Evolutionary conservation across 2,329 filamentous ascomycete genomes (phyloP), one percentile per base, ranked within the genome.

Genomic region (Aspergillus carbonarius): DNA sequence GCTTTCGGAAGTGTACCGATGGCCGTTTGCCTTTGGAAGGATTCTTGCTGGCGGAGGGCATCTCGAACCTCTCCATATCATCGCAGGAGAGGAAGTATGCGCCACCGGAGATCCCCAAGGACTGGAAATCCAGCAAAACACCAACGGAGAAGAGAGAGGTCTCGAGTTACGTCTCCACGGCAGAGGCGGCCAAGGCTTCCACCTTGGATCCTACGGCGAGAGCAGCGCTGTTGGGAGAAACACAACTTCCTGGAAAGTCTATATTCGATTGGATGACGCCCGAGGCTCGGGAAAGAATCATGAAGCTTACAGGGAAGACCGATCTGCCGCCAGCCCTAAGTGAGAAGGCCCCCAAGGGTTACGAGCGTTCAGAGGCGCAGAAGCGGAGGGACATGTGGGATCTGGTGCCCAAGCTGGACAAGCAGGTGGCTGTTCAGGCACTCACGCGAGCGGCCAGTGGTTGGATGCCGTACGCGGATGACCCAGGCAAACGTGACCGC

Each of bases 211-310:
- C 91, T 0, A 88, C 86, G 69, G 82, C 88, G 42, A 86, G 95
- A 61, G 93, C 92, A 12, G 86, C 86, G 4, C 81, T 96, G 0
- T 82, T 98, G 1, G 93, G 93, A 35, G 93, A 97, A 76, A 81
- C 85, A 39, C 84, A 86, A 35, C 79, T 98, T 0, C 93, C 93
- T 0, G 91, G 92, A 0, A 97, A 98, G 77, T 98, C 95, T 0
- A 88, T 99, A 2, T 99, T 98, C 73, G 93, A 98, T 75, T 99
- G 90, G 74, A 83, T 99, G 64, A 90, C 90, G 0, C 82, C 91
- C 0, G 84, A 89, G 34, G 86, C 90, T 3, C 87, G 95, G 61
- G 88, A 93, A 53, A 86, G 88, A 25, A 83, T 99, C 46, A 92
- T 84, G 3, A 82, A 85, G 10, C 87, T 87, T 1, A 92, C 91